A percentile compares a stretch with the other conserved stretches of the same genome.
These are phyloP conservation scores for Chlorella sorokiniana DNA, from an alignment of 139 green algal species.

Conservation along the genomic window DNA sequence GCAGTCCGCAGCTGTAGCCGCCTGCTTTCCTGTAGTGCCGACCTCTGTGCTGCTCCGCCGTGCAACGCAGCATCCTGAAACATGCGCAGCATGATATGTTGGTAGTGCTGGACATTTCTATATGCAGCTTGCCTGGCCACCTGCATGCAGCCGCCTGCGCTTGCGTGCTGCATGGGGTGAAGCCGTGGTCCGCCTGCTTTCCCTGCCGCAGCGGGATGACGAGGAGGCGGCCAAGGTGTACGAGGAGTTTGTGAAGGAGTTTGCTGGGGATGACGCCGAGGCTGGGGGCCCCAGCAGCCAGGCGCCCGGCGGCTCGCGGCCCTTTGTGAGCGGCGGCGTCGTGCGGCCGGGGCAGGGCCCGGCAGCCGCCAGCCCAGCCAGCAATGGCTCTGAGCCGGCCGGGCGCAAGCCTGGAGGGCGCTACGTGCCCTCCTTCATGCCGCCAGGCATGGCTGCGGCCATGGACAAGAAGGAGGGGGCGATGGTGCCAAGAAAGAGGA, in stretches of 20 bases:
- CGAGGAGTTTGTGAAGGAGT: conserved; percentile 91
- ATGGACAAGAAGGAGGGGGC: conserved; percentile 6
- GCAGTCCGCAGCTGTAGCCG: background rate
- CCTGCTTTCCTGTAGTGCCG: background rate
- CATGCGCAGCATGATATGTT: too few relatives aligned
- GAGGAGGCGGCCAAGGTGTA: conserved; percentile 88
- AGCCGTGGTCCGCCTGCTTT: too few relatives aligned
- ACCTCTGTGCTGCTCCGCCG: background rate
- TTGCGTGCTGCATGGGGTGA: too few relatives aligned
- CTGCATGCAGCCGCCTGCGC: too few relatives aligned
- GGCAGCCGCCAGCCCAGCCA: background rate
- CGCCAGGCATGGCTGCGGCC: conserved; percentile 58
- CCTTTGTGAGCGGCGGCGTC: conserved; percentile 69
- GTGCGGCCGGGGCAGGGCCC: conserved; percentile 64
- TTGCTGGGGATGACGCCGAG: conserved; percentile 59
- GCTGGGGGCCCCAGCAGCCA: conserved; percentile 20
- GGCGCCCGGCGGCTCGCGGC: conserved; percentile 18
- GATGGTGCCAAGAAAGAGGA: background rate
- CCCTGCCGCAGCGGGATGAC: conserved; percentile 68
- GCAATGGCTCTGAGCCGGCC: background rate
- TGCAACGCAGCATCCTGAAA: too few relatives aligned
- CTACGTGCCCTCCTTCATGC: conserved; percentile 83
- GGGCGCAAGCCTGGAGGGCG: conserved; percentile 26
- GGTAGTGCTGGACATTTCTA: too few relatives aligned
- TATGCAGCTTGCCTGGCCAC: too few relatives aligned